Evolutionary conservation across 768 basidiomycete genomes (phyloP).

Genomic region (Lactarius vividus): DNA sequence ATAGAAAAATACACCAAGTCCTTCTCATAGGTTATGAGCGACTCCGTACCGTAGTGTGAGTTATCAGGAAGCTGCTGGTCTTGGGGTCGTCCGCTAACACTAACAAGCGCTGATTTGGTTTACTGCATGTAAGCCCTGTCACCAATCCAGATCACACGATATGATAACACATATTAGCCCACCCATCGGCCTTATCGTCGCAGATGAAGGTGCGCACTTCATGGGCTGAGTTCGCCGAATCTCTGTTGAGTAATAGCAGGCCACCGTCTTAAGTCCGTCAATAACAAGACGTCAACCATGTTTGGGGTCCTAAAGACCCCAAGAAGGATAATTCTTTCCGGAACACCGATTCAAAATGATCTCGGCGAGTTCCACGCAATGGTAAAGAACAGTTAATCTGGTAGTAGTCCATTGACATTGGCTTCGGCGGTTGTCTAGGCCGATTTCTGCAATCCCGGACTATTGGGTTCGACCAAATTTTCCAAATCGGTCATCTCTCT

Average conservation of each 20-base stretch:
- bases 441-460: slow-evolving; percentile 91
- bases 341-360: slow-evolving; percentile 98
- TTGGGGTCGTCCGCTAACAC: neutral
- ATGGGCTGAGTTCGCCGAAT: neutral
- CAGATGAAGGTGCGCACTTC: slow-evolving; percentile 77
- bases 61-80: slow-evolving; percentile 9
- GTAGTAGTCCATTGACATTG: neutral
- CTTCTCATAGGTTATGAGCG: slow-evolving; percentile 95
- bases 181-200: slow-evolving; percentile 88
- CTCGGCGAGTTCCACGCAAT: slow-evolving; percentile 94
- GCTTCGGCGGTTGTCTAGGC: slow-evolving; percentile 45
- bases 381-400: slow-evolving; percentile 46
- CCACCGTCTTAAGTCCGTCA: slow-evolving; percentile 89
- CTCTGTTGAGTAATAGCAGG: slow-evolving; percentile 42
- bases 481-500: neutral
- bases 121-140: slow-evolving; percentile 56
- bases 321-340: slow-evolving; percentile 85
- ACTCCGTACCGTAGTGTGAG: slow-evolving; percentile 74
- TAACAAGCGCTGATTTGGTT: slow-evolving; percentile 49
- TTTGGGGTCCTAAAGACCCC: slow-evolving; percentile 75
- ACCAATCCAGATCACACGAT: neutral
- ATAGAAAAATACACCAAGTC: slow-evolving; percentile 74
- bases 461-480: slow-evolving; percentile 56
- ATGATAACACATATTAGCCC: slow-evolving; percentile 49
- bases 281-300: slow-evolving; percentile 85